Percentiles rank a stretch among this genome's conserved stretches.
phyloP scores from a whole-genome alignment of 768 basidiomycete species.

The Hydnum rufescens region DNA sequence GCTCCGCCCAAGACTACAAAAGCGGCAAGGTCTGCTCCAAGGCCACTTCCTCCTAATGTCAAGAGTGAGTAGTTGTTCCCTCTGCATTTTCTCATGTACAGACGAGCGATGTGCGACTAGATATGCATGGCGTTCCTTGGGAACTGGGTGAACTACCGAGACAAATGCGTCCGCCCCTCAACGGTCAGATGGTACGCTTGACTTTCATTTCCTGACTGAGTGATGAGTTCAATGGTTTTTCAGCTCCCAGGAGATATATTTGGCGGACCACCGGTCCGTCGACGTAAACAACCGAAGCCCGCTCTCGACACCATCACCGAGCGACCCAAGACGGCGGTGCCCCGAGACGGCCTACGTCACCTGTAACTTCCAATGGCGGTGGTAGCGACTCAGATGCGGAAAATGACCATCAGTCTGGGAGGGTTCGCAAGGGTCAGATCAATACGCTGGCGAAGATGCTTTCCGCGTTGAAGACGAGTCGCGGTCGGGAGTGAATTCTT shows the following conservation, averaged over 20 bases:
- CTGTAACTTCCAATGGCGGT: conserved; percentile 2
- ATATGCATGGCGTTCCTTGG: conserved; percentile 62
- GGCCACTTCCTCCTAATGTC: conserved; percentile 31
- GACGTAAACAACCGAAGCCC: conserved; percentile 10
- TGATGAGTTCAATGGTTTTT: background rate
- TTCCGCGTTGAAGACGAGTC: too few species aligned
- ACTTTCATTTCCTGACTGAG: background rate
- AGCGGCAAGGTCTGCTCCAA: conserved; percentile 11
- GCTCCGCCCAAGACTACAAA: conserved; percentile 4
- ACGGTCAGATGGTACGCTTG: background rate
- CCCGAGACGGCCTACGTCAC: background rate
- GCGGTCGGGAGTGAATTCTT: too few species aligned
- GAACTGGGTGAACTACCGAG: conserved; percentile 50
- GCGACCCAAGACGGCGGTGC: conserved; percentile 25
- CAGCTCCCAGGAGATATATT: too few species aligned
- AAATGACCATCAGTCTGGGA: too few species aligned
- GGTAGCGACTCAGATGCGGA: conserved; percentile 1
- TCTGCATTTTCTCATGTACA: background rate
- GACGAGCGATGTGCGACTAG: conserved; percentile 20
- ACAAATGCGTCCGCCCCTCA: conserved; percentile 33
- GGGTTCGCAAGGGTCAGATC: conserved; percentile 80
- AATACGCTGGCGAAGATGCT: conserved; percentile 83
- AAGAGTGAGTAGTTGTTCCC: conserved; percentile 39
- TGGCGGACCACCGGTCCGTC: background rate
- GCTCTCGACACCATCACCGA: conserved; percentile 60